Evolutionary conservation across 1,284 basidiomycete species (phyloP), one percentile per base, ranked within the genome.

Genomic region (Ganoderma meredithae): DNA sequence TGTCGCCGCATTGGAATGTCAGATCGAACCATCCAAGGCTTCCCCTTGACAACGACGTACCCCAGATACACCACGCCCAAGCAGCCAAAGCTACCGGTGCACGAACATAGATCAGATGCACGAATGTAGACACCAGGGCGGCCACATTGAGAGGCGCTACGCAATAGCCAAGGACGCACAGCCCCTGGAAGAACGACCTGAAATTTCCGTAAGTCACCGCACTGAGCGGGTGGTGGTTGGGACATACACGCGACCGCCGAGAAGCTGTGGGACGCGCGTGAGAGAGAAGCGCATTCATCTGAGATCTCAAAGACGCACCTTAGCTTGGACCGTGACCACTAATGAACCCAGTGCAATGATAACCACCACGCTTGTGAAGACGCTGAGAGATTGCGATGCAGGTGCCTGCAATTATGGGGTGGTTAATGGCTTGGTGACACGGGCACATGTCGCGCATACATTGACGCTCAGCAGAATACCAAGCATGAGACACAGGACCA

Each of bases 1-100:
- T 65, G 15, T 12, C 49, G 36, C 22, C 55, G 39, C 36, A 60
- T 43, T 41, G n/a, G 31, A 17, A 22, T 65, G 68, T 49, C 62
- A 62, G 64, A 72, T 19, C n/a, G 62, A 70, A 27, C 67, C 33
- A 10, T 33, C 47, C 39, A 27, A 41, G 22, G 52, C 58, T 15
- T 41, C 53, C 62, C 56, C 5, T 31, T 7, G 52, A 17, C n/a
- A 41, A 33, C 31, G 17, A 82, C 86, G 74, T 76, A 97, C 96
- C 96, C 95, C 96, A 98, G 65, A 97, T 93, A 78, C 92, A 95
- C 96, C 96, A 98, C 44, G 86, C 95, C 92, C 95, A 97, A 27
- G 94, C 93, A 19, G 89, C 85, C 22, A 97, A 79, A 49, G 95
- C 92, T 43, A 98, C 81, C 3, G 96, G 96, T 36, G 91, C 90